These are phyloP conservation scores for Schizonepeta tenuifolia DNA, from an alignment of 257 asterid species.

Conservation along the genomic window DNA sequence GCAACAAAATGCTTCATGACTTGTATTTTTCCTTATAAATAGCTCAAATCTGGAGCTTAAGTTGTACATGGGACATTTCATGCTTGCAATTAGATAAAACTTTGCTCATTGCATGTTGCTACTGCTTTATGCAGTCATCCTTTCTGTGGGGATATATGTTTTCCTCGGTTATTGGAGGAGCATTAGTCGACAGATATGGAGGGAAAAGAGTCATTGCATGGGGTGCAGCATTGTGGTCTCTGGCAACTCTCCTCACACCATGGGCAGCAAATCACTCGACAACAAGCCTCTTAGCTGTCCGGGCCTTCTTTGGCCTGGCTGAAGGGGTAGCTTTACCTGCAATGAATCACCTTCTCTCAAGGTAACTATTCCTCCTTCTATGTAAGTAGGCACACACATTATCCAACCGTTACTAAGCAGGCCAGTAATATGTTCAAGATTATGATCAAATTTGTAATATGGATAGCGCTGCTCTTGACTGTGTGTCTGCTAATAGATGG, in stretches of 20 bases:
- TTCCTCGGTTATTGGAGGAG: conserved; percentile 93
- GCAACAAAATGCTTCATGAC: not conserved
- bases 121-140: conserved; percentile 67
- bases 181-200: conserved; percentile 87
- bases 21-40: not conserved
- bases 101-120: conserved; percentile 29
- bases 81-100: not conserved
- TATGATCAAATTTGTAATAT: not conserved
- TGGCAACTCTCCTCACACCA: conserved; percentile 93
- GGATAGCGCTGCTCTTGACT: no score
- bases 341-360: conserved; percentile 85
- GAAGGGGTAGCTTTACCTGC: conserved; percentile 97
- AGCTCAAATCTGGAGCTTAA: not conserved
- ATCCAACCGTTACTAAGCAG: not conserved
- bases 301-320: conserved; percentile 92
- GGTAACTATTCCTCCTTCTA: conserved; percentile 45
- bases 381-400: not conserved
- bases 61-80: not conserved
- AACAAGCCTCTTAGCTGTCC: conserved; percentile 71
- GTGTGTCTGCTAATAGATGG: conserved; percentile 56
- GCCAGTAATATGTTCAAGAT: not conserved
- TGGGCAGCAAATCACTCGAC: conserved; percentile 97
- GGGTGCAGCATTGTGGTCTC: conserved; percentile 96
- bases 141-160: conserved; percentile 98
- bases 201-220: conserved; percentile 84